Evolutionary conservation across 768 basidiomycete genomes (phyloP).

Genomic region (Baorangia bicolor): DNA sequence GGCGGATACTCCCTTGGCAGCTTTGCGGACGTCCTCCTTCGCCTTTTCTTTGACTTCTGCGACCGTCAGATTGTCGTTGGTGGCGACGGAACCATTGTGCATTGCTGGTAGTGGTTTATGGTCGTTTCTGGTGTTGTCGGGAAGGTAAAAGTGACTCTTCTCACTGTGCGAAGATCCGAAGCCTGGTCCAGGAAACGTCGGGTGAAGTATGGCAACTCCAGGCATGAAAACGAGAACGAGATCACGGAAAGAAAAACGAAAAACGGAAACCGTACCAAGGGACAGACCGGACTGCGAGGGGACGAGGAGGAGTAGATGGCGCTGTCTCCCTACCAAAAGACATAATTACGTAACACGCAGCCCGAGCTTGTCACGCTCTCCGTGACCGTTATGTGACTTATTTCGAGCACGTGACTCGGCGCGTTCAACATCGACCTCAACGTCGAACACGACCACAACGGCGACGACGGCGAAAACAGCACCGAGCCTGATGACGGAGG

Average conservation of each 20-base stretch:
- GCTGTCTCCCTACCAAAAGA: background rate
- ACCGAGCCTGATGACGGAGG: background rate
- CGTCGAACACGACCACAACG: conserved; percentile 12
- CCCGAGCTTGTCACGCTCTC: conserved; percentile 1
- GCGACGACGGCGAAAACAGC: conserved; percentile 11
- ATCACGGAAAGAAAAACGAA: background rate
- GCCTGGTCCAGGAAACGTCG: conserved; percentile 33
- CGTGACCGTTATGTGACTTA: conserved; percentile 16
- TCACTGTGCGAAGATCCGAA: conserved; percentile 33
- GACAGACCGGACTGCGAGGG: conserved; percentile 15
- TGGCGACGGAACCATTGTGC: conserved; percentile 37
- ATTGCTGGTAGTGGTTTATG: conserved; percentile 29
- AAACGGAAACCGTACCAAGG: background rate
- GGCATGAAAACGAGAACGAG: conserved; percentile 37
- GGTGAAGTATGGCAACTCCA: conserved; percentile 40
- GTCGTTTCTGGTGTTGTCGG: conserved; percentile 17
- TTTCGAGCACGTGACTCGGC: conserved; percentile 26
- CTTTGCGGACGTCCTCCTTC: conserved; percentile 47
- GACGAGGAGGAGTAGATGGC: conserved; percentile 9
- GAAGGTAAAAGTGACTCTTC: conserved; percentile 9
- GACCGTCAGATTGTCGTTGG: conserved; percentile 35
- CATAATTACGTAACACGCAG: conserved; percentile 31
- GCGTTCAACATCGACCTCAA: conserved; percentile 25
- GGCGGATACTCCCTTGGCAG: conserved; percentile 58
- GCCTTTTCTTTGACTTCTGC: conserved; percentile 50